These are phyloP conservation scores for Fagopyrum esculentum DNA, from an alignment of 148 eudicot species.

Conservation along the genomic window DNA sequence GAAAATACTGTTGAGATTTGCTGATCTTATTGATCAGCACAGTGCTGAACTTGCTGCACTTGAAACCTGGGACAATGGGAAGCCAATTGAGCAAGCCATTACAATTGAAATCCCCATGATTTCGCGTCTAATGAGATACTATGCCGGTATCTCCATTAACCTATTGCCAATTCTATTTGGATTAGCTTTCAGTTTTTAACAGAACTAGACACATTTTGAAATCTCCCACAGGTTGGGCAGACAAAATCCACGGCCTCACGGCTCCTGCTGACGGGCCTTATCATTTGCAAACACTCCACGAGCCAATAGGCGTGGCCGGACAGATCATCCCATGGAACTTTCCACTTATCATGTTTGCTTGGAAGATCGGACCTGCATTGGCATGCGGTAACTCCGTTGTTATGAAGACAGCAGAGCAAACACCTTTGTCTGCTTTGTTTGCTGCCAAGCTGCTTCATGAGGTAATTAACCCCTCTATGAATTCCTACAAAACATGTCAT, in stretches of 20 bases:
- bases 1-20: conserved; percentile 42
- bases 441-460: conserved; percentile 49
- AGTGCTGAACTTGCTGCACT: conserved; percentile 65
- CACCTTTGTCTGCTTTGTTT: conserved; percentile 53
- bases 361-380: conserved; percentile 68
- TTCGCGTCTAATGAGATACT: conserved; percentile 48
- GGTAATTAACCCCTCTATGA: conserved; percentile 22
- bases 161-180: too few species aligned
- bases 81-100: conserved; percentile 54
- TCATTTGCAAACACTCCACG: conserved; percentile 47
- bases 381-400: conserved; percentile 54
- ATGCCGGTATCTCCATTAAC: conserved; percentile 25
- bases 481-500: background rate
- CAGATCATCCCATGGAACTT: conserved; percentile 73
- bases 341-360: conserved; percentile 58
- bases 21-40: conserved; percentile 70
- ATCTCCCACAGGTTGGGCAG: conserved; percentile 33
- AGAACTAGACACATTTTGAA: too few species aligned
- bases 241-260: conserved; percentile 66
- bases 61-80: conserved; percentile 77
- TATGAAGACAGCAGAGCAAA: conserved; percentile 55
- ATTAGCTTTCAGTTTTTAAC: too few species aligned
- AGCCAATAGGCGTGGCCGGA: conserved; percentile 57
- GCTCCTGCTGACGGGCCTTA: conserved; percentile 51
- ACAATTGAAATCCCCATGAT: conserved; percentile 52